Evolutionary conservation across 2,329 filamentous ascomycete species (phyloP).

Genomic region (Nannizzia gypsea): DNA sequence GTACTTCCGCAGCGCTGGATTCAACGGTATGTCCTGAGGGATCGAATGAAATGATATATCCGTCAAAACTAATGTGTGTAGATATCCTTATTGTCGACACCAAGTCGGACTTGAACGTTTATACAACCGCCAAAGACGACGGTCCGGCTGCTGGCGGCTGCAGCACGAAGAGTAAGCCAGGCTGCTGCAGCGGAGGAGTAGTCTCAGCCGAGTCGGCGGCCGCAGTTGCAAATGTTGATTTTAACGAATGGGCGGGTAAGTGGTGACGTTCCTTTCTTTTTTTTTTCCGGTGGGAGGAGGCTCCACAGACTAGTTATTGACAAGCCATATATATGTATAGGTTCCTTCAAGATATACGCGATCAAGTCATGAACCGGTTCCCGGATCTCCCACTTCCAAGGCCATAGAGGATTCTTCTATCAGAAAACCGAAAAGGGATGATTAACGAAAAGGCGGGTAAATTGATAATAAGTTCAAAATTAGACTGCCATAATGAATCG

Average conservation of each 20-base stretch:
- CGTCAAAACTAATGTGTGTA: slow-evolving; percentile 14
- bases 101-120: slow-evolving; percentile 39
- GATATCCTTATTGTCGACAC: slow-evolving; percentile 38
- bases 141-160: slow-evolving; percentile 13
- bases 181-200: slow-evolving; percentile 7
- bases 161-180: slow-evolving; percentile 1
- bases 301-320: slow-evolving; percentile 5
- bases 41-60: neutral
- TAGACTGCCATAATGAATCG: too few species aligned
- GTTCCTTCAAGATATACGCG: slow-evolving; percentile 42
- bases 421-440: neutral
- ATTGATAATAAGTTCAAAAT: neutral
- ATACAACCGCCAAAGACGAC: slow-evolving; percentile 22
- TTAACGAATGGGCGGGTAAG: slow-evolving; percentile 43
- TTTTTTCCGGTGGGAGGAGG: neutral
- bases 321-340: slow-evolving; percentile 22
- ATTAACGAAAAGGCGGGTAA: neutral
- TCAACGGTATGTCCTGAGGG: slow-evolving; percentile 29
- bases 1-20: slow-evolving; percentile 42
- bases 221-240: slow-evolving; percentile 26
- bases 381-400: neutral
- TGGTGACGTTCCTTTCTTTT: slow-evolving; percentile 10
- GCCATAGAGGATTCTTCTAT: neutral
- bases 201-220: neutral
- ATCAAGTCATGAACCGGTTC: slow-evolving; percentile 36